Evolutionary conservation across 2,329 filamentous ascomycete genomes (phyloP), one percentile per base, ranked within the genome.

Genomic region (Plenodomus tracheiphilus): DNA sequence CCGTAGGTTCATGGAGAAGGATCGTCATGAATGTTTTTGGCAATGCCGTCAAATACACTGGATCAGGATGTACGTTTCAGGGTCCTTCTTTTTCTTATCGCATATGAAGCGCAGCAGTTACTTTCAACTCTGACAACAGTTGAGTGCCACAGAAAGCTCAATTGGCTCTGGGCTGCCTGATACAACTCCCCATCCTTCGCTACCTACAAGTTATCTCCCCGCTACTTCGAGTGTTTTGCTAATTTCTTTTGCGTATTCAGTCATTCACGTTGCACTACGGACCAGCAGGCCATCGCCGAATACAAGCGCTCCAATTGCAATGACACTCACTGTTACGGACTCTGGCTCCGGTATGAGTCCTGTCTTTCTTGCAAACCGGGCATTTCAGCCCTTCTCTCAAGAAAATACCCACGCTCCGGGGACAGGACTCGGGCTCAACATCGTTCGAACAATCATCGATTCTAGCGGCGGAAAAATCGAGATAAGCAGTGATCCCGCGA

Each of bases 1-100:
- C 80, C 0, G 50, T 63, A 7, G 69, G 71, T 0, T 61, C 68
- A 4, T 72, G 66, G 66, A 63, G 62, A 41, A 51, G 70, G 28
- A 66, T 71, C 16, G 57, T 73, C 15, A 71, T 72, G 67, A 73
- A 72, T 18, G 38, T 73, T 2, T 65, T 73, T 25, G 68, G 69
- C 8, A 74, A 74, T 43, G 65, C 71, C 0, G 17, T 73, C 18
- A 73, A 73, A 34, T 73, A 68, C 36, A 73, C 70, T 0, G 25
- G 58, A 7, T 56, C 60, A 1, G 71, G 70, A 1, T 61, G 47
- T 49, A 46, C 37, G 47, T 46, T n/a, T 25, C 22, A 25, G 5
- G 22, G 22, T 25, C 22, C 10, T 25, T 10, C 8, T 19, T 5
- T 10, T 9, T 9, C 2, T 35, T 13, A 15, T 15, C 5, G 13